Percentiles rank a stretch among this genome's conserved stretches.
phyloP scores from a whole-genome alignment of 768 basidiomycete species.

The Lactifluus subvellereus region DNA sequence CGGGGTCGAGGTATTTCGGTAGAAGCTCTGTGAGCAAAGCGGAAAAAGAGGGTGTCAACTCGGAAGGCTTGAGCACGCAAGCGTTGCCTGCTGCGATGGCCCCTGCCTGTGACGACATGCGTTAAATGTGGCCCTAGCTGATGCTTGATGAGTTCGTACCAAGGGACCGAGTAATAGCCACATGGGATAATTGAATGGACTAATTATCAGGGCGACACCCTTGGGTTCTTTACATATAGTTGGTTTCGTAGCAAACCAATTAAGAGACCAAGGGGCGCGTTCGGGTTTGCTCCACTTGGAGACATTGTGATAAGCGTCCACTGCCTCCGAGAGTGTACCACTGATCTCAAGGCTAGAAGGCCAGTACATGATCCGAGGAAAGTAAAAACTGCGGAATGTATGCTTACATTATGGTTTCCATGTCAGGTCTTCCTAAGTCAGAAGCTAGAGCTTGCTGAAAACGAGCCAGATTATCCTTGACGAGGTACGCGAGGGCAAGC shows the following conservation, averaged over 20 bases:
- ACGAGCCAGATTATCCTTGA: constrained; percentile 63
- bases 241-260: constrained; percentile 55
- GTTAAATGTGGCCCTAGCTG: neutral
- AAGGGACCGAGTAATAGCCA: constrained; percentile 54
- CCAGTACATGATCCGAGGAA: neutral
- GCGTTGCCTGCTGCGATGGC: constrained; percentile 38
- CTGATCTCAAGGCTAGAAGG: constrained; percentile 55
- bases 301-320: constrained; percentile 53
- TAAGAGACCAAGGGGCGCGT: constrained; percentile 48
- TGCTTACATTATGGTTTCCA: constrained; percentile 52
- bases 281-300: constrained; percentile 72
- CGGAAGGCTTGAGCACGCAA: constrained; percentile 35
- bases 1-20: constrained; percentile 34
- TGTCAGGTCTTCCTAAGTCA: constrained; percentile 59
- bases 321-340: constrained; percentile 46
- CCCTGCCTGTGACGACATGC: constrained; percentile 25
- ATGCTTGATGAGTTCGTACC: constrained; percentile 32
- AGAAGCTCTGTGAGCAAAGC: constrained; percentile 28
- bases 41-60: constrained; percentile 29
- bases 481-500: constrained; percentile 62
- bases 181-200: constrained; percentile 72
- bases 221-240: constrained; percentile 70
- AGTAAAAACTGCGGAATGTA: neutral
- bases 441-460: constrained; percentile 51
- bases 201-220: constrained; percentile 63